Base-by-base conservation (phyloP, 305 asterid genomes). In the Fraxinus greggii region DNA sequence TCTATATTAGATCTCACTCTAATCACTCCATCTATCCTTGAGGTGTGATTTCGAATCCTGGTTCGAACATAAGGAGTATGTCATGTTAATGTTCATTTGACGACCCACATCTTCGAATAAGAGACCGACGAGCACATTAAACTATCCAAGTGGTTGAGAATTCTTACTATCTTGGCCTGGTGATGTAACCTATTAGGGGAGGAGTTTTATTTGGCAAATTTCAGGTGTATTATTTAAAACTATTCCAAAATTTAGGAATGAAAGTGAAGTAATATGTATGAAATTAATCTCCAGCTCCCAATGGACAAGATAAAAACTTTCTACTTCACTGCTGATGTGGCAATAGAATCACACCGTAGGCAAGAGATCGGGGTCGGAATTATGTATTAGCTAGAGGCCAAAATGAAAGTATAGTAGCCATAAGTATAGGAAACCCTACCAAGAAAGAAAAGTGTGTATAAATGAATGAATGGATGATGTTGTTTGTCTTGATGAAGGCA, bases 401-500 rank as follows among this genome's bases (percentile, higher is more conserved):
- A 67, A 67, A 28, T 67, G 75, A 67, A 67, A 28, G 38, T 29
- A 67, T 38, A 67, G 75, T 70, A 70, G 40, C 40, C 40, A 29
- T 5, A 17, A 31, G 75, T 10, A 24, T 63, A 9, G 9, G 31
- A 63, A 63, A 63, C 75, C 38, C 75, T 70, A 70, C 21, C 19
- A 2, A 70, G 75, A 31, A 29, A 70, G 75, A 70, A 69, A 69
- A 31, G 75, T 28, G 40, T 70, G 19, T 5, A 67, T 29, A 28
- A 67, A 70, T 70, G 75, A 70, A 70, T 70, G 24, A 31, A 70
- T 29, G n/a, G 29, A 72, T 31, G 67, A 74, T 23, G 36, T 10
- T 75, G 69, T 80, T 76, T 82, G 86, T 79, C 76, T 83, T 31
- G 85, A 85, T 84, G 88, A 84, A 82, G 78, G 90, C 90, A 90